phyloP scores from a whole-genome alignment of 2,329 filamentous ascomycete species.

The Cladosporium phlei region DNA sequence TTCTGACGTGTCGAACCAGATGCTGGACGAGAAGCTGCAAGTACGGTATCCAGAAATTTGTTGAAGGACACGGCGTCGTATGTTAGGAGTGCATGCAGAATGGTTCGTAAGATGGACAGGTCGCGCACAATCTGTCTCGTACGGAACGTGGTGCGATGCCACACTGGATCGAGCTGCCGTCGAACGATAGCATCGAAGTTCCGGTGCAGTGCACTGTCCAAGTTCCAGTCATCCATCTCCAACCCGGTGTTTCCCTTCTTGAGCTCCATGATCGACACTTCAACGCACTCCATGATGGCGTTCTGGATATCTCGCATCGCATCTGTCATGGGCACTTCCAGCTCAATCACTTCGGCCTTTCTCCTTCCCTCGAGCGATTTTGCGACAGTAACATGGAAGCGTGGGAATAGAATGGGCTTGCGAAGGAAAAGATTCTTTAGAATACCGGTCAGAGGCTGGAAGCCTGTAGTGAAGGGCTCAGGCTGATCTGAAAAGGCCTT shows the following conservation, averaged over 20 bases:
- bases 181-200: slow-evolving; percentile 88
- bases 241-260: slow-evolving; percentile 85
- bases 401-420: slow-evolving; percentile 84
- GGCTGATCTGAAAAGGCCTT: slow-evolving; percentile 95
- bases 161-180: slow-evolving; percentile 88
- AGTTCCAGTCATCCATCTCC: slow-evolving; percentile 95
- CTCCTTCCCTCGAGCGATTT: slow-evolving; percentile 83
- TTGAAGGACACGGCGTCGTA: slow-evolving; percentile 90
- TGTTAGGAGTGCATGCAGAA: slow-evolving; percentile 75
- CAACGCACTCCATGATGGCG: slow-evolving; percentile 91
- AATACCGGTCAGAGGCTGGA: slow-evolving; percentile 81
- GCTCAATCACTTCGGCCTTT: slow-evolving; percentile 93
- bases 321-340: slow-evolving; percentile 94
- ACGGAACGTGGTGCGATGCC: slow-evolving; percentile 93
- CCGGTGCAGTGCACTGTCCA: slow-evolving; percentile 85
- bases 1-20: slow-evolving; percentile 82
- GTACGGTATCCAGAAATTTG: slow-evolving; percentile 88
- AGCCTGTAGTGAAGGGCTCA: slow-evolving; percentile 83
- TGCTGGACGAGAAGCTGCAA: slow-evolving; percentile 82
- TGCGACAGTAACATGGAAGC: slow-evolving; percentile 87
- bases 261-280: slow-evolving; percentile 87
- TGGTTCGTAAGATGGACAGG: slow-evolving; percentile 72
- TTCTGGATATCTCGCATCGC: slow-evolving; percentile 91
- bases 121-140: slow-evolving; percentile 93
- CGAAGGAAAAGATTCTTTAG: slow-evolving; percentile 87